phyloP scores from a whole-genome alignment of 202 grass and related monocot genomes.

The Panicum hallii region DNA sequence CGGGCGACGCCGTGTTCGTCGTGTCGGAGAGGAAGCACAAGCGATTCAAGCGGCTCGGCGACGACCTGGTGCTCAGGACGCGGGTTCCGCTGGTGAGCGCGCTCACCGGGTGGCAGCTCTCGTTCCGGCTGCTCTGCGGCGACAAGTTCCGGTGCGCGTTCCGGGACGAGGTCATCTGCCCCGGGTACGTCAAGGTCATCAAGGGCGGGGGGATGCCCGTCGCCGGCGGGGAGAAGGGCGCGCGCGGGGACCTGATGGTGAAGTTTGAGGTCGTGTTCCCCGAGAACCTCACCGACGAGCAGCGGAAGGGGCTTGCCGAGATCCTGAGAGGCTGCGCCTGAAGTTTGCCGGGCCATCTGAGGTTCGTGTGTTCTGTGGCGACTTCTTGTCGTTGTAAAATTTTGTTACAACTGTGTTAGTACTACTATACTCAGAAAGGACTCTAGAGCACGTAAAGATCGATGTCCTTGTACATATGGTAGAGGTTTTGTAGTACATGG shows the following conservation, averaged over 20 bases:
- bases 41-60: slow-evolving; percentile 75
- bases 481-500: background rate
- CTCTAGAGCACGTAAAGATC: background rate
- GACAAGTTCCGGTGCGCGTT: slow-evolving; percentile 74
- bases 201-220: slow-evolving; percentile 81
- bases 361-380: background rate
- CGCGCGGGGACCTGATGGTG: slow-evolving; percentile 66
- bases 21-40: slow-evolving; percentile 63
- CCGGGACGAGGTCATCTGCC: slow-evolving; percentile 78
- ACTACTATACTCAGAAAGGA: background rate
- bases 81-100: slow-evolving; percentile 78
- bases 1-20: slow-evolving; percentile 69
- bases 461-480: slow-evolving; percentile 51
- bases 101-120: slow-evolving; percentile 81
- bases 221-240: slow-evolving; percentile 53
- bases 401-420: slow-evolving; percentile 42
- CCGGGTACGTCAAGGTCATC: slow-evolving; percentile 82
- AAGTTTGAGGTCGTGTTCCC: slow-evolving; percentile 87
- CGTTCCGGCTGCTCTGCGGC: slow-evolving; percentile 70
- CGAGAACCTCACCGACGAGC: slow-evolving; percentile 60
- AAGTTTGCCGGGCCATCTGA: background rate
- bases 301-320: slow-evolving; percentile 63
- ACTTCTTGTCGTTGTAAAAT: slow-evolving; percentile 51
- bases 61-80: slow-evolving; percentile 82
- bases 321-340: slow-evolving; percentile 65